A percentile compares a stretch with the other conserved stretches of the same genome.
These are phyloP conservation scores for Quercus berberidifolia DNA, from an alignment of 306 rosid species.

Conservation along the genomic window DNA sequence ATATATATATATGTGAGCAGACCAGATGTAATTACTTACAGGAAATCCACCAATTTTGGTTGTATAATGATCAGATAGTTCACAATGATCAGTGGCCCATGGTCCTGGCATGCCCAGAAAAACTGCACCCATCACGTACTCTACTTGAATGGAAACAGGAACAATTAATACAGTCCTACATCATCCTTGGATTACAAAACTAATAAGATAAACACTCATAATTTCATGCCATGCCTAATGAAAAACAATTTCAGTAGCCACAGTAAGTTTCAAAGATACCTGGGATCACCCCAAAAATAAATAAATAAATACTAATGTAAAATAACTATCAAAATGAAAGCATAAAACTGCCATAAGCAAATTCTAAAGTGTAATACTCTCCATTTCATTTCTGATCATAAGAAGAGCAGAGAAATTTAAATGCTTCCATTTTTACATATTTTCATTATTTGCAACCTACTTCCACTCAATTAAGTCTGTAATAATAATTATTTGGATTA, in stretches of 20 bases:
- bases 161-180: background rate
- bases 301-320: background rate
- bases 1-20: background rate
- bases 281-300: background rate
- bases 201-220: background rate
- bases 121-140: conserved; percentile 33
- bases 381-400: no score
- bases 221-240: background rate
- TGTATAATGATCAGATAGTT: conserved; percentile 64
- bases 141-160: background rate
- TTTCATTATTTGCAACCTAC: no score
- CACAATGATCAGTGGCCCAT: conserved; percentile 61
- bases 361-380: no score
- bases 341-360: no score
- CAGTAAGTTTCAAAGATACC: background rate
- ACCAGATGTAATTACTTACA: conserved; percentile 34
- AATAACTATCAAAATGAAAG: no score
- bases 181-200: background rate
- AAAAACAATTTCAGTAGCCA: background rate
- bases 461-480: background rate
- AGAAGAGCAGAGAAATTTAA: no score
- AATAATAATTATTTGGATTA: background rate
- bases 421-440: no score
- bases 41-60: conserved; percentile 87
- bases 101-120: conserved; percentile 81